A percentile compares a stretch with the other conserved stretches of the same genome.
Evolutionary conservation across 169 alveolate species (phyloP).

Genomic region (Amoebophrya sp.): DNA sequence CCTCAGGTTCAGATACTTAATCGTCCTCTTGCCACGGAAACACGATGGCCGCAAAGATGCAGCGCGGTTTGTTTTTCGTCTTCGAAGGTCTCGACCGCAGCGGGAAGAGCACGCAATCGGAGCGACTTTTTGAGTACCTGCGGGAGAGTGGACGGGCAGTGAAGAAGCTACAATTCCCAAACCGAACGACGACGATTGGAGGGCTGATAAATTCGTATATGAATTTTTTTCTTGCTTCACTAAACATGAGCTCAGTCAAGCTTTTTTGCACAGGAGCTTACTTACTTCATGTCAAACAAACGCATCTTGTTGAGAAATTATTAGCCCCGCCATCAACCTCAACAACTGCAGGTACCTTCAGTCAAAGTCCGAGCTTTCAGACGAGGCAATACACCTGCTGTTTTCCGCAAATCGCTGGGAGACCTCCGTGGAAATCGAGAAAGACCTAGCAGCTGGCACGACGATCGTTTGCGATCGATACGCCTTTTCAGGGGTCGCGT

Average conservation of each 20-base stretch:
- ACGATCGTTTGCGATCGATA: background rate
- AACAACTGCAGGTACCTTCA: background rate
- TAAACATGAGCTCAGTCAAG: too few species aligned
- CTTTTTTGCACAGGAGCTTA: too few species aligned
- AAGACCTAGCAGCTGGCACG: background rate
- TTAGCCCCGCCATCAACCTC: too few species aligned
- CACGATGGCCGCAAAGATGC: too few species aligned
- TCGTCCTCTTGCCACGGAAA: too few species aligned
- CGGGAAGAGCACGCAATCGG: background rate
- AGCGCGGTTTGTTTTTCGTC: background rate
- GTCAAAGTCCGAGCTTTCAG: background rate
- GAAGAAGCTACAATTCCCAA: background rate
- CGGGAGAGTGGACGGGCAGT: background rate
- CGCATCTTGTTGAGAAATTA: too few species aligned
- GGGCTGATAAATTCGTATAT: background rate
- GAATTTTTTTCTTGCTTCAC: too few species aligned
- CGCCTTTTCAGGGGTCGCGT: conserved; percentile 18
- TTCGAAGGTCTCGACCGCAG: conserved; percentile 9
- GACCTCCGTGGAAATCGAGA: background rate
- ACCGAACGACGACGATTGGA: background rate
- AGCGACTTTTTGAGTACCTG: background rate
- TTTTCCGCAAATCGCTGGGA: background rate
- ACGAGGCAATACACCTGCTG: background rate
- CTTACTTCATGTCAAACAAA: too few species aligned
- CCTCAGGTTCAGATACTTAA: too few species aligned